Conservation (phyloP, 495 filamentous ascomycete species). For the Penicillium fimorum region DNA sequence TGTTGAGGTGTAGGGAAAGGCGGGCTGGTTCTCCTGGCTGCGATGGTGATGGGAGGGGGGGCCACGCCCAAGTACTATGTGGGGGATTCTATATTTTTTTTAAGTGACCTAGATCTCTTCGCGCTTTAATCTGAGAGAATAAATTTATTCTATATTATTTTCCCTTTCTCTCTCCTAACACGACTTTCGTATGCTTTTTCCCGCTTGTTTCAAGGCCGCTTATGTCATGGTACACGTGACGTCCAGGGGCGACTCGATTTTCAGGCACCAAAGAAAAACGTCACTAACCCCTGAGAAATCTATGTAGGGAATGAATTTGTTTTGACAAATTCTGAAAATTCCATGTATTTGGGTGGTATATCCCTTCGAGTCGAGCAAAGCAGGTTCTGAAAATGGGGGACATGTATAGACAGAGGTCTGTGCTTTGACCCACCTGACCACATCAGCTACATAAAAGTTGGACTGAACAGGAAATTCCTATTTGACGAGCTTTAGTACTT, state of each 20-base stretch:
- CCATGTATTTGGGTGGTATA: too few relatives aligned
- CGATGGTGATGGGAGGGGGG: constrained; percentile 28
- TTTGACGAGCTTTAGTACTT: too few relatives aligned
- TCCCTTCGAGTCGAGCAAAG: neutral
- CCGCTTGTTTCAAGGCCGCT: constrained; percentile 23
- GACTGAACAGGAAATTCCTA: neutral
- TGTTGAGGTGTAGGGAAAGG: constrained; percentile 31
- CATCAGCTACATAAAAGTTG: neutral
- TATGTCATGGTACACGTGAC: constrained; percentile 27
- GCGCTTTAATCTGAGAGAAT: neutral
- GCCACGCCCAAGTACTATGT: constrained; percentile 1
- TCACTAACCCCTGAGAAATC: neutral
- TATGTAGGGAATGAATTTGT: too few relatives aligned
- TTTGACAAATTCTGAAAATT: too few relatives aligned
- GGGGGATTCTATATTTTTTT: neutral
- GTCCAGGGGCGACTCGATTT: constrained; percentile 1
- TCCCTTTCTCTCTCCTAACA: neutral
- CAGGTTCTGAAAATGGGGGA: neutral
- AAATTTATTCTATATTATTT: constrained; percentile 4
- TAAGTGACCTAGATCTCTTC: neutral
- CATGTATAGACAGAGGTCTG: neutral
- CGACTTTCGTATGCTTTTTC: constrained; percentile 24
- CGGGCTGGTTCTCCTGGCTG: constrained; percentile 34
- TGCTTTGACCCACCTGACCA: neutral
- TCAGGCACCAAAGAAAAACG: constrained; percentile 3